Percentiles rank a stretch among this genome's conserved stretches.
phyloP scores from a whole-genome alignment of 2,329 filamentous ascomycete genomes.

The Magnaporthiopsis incrustans region DNA sequence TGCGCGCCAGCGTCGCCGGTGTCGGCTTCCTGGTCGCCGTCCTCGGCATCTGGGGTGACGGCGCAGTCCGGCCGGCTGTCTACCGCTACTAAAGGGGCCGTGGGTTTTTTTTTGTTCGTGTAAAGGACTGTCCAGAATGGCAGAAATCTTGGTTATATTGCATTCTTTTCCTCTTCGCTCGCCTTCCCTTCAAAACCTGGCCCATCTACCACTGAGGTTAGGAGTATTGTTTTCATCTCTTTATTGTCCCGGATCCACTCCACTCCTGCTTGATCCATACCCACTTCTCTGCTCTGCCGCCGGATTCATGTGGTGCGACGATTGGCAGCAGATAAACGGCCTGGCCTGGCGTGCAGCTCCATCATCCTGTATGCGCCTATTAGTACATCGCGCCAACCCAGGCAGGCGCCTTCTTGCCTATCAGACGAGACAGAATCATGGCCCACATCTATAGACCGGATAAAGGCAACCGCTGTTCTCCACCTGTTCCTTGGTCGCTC shows the following conservation, averaged over 20 bases:
- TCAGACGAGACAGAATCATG: not conserved
- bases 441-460: not conserved
- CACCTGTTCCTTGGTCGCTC: not conserved
- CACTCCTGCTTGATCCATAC: not conserved
- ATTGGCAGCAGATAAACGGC: not conserved
- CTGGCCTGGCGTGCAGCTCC: not conserved
- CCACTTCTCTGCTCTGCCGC: not conserved
- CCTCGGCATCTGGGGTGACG: constrained; percentile 60
- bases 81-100: not conserved
- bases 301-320: too few relatives aligned
- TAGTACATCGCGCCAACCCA: not conserved
- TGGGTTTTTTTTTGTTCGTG: not conserved
- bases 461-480: not conserved
- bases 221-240: not conserved
- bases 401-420: not conserved
- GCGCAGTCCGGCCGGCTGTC: constrained; percentile 22
- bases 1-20: constrained; percentile 45
- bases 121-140: not conserved
- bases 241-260: not conserved
- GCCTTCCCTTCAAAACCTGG: not conserved
- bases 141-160: not conserved
- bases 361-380: not conserved
- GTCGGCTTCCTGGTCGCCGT: constrained; percentile 54
- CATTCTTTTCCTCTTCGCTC: not conserved
- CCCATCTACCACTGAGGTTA: not conserved